Conservation (phyloP, 1,284 basidiomycete species). For the Stygiomarasmius scandens region DNA sequence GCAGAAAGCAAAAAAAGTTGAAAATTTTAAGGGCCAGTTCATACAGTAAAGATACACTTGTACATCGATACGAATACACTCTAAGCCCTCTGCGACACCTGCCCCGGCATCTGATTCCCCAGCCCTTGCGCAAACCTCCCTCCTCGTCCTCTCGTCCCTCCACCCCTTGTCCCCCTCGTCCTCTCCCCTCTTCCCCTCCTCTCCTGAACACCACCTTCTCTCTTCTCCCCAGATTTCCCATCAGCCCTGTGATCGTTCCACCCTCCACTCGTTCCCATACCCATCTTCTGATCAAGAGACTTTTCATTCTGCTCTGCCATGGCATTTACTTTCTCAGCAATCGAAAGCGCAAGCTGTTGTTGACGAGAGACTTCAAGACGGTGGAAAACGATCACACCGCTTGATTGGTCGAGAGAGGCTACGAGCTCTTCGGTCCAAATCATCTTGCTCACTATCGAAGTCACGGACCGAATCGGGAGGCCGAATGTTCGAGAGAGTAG, state of each 20-base stretch:
- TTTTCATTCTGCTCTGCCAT: conserved; percentile 98
- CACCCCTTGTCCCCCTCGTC: conserved; percentile 32
- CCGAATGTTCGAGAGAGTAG: conserved; percentile 90
- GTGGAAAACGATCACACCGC: conserved; percentile 88
- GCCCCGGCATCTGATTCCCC: conserved; percentile 70
- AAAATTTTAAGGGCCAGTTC: too few species aligned
- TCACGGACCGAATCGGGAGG: conserved; percentile 78
- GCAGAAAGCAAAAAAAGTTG: too few species aligned
- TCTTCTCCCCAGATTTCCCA: conserved; percentile 74
- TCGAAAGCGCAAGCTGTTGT: conserved; percentile 86
- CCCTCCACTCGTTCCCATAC: conserved; percentile 80
- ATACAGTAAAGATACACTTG: too few species aligned
- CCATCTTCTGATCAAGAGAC: too few species aligned
- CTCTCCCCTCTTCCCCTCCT: conserved; percentile 71
- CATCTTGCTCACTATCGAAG: conserved; percentile 96
- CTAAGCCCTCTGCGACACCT: conserved; percentile 30
- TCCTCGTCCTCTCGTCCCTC: conserved; percentile 66
- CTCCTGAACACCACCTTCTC: conserved; percentile 75
- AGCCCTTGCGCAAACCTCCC: conserved; percentile 78
- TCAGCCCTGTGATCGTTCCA: conserved; percentile 77
- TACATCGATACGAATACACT: too few species aligned
- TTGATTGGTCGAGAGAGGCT: conserved; percentile 91
- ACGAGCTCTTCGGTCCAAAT: conserved; percentile 97
- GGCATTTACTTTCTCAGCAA: conserved; percentile 86
- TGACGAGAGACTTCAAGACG: conserved; percentile 85